Conservation (phyloP, 306 rosid species). For the Quercus suber region DNA sequence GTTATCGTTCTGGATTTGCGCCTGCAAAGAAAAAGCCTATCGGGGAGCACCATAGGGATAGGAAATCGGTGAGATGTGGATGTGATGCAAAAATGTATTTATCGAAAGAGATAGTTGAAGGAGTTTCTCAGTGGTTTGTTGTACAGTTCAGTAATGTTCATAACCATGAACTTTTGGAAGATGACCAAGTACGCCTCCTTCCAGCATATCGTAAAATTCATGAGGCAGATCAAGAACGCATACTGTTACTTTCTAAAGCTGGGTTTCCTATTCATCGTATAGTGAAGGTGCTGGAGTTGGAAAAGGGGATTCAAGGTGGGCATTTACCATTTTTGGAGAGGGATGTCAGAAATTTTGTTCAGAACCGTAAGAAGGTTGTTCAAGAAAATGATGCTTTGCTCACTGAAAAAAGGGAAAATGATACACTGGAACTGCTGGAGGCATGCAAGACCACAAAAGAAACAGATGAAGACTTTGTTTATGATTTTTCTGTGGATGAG, state of each 20-base stretch:
- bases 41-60: constrained; percentile 89
- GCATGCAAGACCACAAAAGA: constrained; percentile 81
- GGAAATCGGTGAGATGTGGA: constrained; percentile 91
- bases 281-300: constrained; percentile 91
- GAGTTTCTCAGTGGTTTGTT: constrained; percentile 87
- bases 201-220: constrained; percentile 91
- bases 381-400: constrained; percentile 85
- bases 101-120: constrained; percentile 83
- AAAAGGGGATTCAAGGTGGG: constrained; percentile 94
- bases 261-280: constrained; percentile 93
- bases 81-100: constrained; percentile 96
- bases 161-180: constrained; percentile 92
- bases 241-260: constrained; percentile 84
- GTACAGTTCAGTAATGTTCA: constrained; percentile 90
- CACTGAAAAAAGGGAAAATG: constrained; percentile 81
- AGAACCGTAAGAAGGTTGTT: constrained; percentile 82
- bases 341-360: constrained; percentile 93
- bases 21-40: constrained; percentile 76
- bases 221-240: constrained; percentile 88
- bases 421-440: constrained; percentile 83
- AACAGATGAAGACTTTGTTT: constrained; percentile 60
- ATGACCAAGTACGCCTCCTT: constrained; percentile 92
- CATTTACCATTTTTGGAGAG: constrained; percentile 91
- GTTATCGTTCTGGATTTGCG: constrained; percentile 94
- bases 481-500: constrained; percentile 76